These are phyloP conservation scores for Lachancea dasiensis DNA, from an alignment of 805 yeast species.

Conservation along the genomic window DNA sequence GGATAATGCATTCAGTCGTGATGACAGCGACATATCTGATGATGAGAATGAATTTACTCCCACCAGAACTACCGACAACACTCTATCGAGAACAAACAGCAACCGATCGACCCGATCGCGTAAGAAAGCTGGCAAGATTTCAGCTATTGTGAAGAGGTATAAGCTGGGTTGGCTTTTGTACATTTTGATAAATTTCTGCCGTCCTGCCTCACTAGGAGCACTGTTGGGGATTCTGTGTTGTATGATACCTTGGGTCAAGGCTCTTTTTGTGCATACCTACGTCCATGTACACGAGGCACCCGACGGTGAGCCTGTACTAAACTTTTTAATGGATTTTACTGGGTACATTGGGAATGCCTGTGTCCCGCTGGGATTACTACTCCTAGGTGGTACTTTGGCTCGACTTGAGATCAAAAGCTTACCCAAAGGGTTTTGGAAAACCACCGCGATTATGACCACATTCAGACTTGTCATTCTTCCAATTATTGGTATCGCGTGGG, in stretches of 20 bases:
- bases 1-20: conserved; percentile 15
- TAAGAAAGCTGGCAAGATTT: conserved; percentile 6
- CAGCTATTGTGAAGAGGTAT: conserved; percentile 23
- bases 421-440: conserved; percentile 57
- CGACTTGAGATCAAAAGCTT: conserved; percentile 54
- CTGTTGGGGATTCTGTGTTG: conserved; percentile 58
- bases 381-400: conserved; percentile 85
- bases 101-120: not conserved
- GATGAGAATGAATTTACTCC: not conserved
- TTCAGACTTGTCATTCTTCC: conserved; percentile 67
- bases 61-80: not conserved
- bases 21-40: conserved; percentile 3
- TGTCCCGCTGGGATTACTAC: conserved; percentile 77
- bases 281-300: conserved; percentile 68
- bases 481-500: conserved; percentile 65
- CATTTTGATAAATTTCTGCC: conserved; percentile 44
- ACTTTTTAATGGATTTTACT: conserved; percentile 77
- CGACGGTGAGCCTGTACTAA: conserved; percentile 75
- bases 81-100: conserved; percentile 1
- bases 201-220: conserved; percentile 73
- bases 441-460: conserved; percentile 51
- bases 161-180: conserved; percentile 33
- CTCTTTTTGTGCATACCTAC: conserved; percentile 52
- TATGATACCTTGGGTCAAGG: conserved; percentile 83
- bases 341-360: conserved; percentile 78